Conservation (phyloP, 495 filamentous ascomycete species). For the Xanthoparmelia taractica region DNA sequence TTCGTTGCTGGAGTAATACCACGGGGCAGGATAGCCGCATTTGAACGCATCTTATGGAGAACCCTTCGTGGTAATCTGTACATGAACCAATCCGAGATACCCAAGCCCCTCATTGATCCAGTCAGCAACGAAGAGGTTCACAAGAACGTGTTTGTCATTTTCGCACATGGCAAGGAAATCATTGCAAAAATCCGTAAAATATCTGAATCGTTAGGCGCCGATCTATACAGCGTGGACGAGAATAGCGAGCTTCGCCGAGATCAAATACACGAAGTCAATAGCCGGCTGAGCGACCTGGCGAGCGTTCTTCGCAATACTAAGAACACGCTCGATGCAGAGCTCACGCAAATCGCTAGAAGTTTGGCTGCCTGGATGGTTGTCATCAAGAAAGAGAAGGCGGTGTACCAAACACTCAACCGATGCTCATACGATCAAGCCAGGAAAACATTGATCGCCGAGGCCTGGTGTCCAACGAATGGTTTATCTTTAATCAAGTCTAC, state of each 20-base stretch:
- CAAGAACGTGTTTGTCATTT: conserved; percentile 99
- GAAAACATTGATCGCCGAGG: conserved; percentile 95
- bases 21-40: conserved; percentile 83
- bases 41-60: conserved; percentile 95
- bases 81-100: conserved; percentile 99
- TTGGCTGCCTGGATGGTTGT: conserved; percentile 94
- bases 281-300: conserved; percentile 75
- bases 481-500: conserved; percentile 90
- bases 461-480: conserved; percentile 90
- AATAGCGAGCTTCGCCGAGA: conserved; percentile 88
- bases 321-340: conserved; percentile 84
- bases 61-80: conserved; percentile 96
- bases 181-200: conserved; percentile 98
- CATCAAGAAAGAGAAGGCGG: conserved; percentile 95
- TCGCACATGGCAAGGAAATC: conserved; percentile 96
- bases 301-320: conserved; percentile 95
- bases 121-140: conserved; percentile 78
- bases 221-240: conserved; percentile 94
- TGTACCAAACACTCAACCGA: conserved; percentile 92
- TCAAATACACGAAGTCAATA: conserved; percentile 95
- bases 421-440: conserved; percentile 94
- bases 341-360: conserved; percentile 82
- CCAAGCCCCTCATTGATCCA: conserved; percentile 88
- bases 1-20: conserved; percentile 98
- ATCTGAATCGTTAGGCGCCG: conserved; percentile 90